Base-by-base conservation (phyloP, 2,329 filamentous ascomycete species). In the Penicillium psychrosexuale region DNA sequence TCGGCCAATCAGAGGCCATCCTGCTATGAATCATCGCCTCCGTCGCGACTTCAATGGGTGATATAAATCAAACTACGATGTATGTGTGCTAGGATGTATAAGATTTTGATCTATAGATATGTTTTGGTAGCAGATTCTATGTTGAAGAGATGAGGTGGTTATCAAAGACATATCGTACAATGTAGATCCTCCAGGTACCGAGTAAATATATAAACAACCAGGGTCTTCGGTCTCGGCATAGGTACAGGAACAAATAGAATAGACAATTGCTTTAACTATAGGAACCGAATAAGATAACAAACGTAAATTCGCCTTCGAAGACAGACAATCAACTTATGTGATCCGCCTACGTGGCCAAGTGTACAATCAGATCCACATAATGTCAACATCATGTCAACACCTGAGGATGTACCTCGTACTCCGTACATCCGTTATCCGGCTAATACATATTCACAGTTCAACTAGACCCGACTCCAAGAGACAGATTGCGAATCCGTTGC, bases 11-110 rank as follows among this genome's bases (percentile, higher is more conserved):
- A 51, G 48, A 51, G 50, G 27, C 22, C 40, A 36, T 45, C 19
- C 15, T 55, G 38, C 22, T 56, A 49, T 58, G 56, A 59, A 54
- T 56, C 56, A 58, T 59, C 57, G 28, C 28, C 27, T 39, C 34
- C 33, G 43, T 48, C 39, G 51, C 19, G 47, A 51, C 40, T 51
- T 49, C 31, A 38, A 44, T 42, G 9, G 15, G 36, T 11, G 38
- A 13, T 6, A 27, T 33, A 31, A 3, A 19, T 45, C 42, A 33
- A 33, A 15, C 13, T 45, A 45, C 19, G 12, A 12, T 24, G 30
- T 8, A 12, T 24, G 3, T 17, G 11, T 24, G 43, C 15, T 9
- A 12, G 3, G 17, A 12, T 33, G 5, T 34, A 45, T 45, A 34
- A 24, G 8, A 5, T 24, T 1, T n/a, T 45, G 13, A 11, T 24